A percentile compares a stretch with the other conserved stretches of the same genome.
These are phyloP conservation scores for Medicago arabica DNA, from an alignment of 306 rosid genomes.

Conservation along the genomic window DNA sequence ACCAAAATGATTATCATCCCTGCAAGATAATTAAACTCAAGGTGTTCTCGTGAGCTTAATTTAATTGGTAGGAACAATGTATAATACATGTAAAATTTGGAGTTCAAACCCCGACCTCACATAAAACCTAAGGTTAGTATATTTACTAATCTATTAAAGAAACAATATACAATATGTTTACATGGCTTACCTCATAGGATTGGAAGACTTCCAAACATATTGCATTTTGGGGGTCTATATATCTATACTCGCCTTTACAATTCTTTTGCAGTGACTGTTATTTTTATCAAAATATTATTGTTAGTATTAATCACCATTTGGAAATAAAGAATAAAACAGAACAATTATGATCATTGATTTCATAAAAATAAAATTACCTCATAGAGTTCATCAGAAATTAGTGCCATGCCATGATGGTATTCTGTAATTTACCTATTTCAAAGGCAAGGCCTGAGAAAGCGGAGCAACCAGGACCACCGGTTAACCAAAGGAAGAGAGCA, in stretches of 20 bases:
- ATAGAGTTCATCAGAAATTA: slow-evolving; percentile 67
- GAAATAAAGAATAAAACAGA: background rate
- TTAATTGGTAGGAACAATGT: no score
- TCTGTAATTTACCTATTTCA: slow-evolving; percentile 5
- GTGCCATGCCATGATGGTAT: slow-evolving; percentile 56
- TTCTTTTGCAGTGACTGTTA: slow-evolving; percentile 52
- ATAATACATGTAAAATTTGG: no score
- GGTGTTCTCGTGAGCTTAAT: no score
- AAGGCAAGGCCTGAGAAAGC: background rate
- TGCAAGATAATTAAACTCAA: no score
- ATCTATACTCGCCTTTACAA: slow-evolving; percentile 49
- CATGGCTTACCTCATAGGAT: slow-evolving; percentile 20
- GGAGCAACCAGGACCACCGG: slow-evolving; percentile 34
- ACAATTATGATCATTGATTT: background rate
- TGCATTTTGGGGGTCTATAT: slow-evolving; percentile 34
- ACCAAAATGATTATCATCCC: no score
- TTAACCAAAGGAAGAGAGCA: slow-evolving; percentile 27
- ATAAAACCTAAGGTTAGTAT: no score
- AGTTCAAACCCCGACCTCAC: no score
- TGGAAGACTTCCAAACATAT: slow-evolving; percentile 41
- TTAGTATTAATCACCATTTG: background rate
- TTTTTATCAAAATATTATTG: background rate
- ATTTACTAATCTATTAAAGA: no score
- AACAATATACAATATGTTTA: no score
- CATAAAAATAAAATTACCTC: slow-evolving; percentile 38